Evolutionary conservation across 2,329 filamentous ascomycete genomes (phyloP), one percentile per base, ranked within the genome.

Genomic region (Stemphylium vesicarium): DNA sequence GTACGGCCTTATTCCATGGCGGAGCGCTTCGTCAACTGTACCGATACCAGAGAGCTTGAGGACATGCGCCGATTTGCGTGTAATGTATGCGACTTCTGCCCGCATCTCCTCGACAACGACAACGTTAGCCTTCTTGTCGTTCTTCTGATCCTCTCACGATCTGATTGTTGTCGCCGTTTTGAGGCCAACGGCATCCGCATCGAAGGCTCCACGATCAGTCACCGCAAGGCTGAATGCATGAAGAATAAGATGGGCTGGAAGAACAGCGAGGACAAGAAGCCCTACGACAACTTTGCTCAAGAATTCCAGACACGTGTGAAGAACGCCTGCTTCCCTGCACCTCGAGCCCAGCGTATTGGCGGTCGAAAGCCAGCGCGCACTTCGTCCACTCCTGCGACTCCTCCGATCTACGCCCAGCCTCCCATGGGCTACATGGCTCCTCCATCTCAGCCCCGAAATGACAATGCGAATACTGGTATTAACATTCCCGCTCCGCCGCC

Each of bases 31-130:
- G 57, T 75, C 32, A 66, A 60, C 47, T 70, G 66, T 49, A 67
- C 66, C 20, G 71, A 74, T 33, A 71, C 65, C 1, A 61, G 59
- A n/a, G 66, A 72, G 47, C 67, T 75, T 4, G 63, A 63, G 35
- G 60, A 66, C 24, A 64, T 75, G 62, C 71, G 70, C 22, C 60
- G 68, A 18, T 73, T 73, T 32, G 73, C 71, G 8, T 73, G 69
- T 37, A 68, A 73, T 38, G 66, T 74, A 18, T 72, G 69, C 50
- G 72, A 75, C 48, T 75, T 69, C 38, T 71, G 70, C n/a, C 73
- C 73, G 13, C 73, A 75, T 41, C 67, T 75, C 15, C 68, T 75
- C 8, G 73, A 75, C 50, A 75, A 75, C 43, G 73, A 75, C 49
- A 75, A 75, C 40, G 65, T 72, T 37, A 73, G 69, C 45, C 62